These are phyloP conservation scores for Neocatenulostroma microsporum DNA, from an alignment of 2,329 filamentous ascomycete species.

Conservation along the genomic window DNA sequence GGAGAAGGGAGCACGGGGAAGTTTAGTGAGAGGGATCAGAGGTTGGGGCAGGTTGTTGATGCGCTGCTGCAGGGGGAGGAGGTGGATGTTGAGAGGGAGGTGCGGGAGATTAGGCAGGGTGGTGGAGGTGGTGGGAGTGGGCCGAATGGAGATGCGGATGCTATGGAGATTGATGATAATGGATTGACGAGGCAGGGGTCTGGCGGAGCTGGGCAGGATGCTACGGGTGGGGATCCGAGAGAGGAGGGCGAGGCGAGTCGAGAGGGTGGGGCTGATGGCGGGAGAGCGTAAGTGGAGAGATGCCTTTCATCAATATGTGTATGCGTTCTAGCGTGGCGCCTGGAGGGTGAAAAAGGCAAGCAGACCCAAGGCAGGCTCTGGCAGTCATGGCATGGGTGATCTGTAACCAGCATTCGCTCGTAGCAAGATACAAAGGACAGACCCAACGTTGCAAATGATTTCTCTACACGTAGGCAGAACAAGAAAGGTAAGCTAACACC, in stretches of 20 bases:
- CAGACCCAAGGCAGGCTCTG: no score
- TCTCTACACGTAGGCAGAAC: no score
- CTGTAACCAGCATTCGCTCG: no score
- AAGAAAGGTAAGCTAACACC: constrained; percentile 20
- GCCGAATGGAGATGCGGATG: constrained; percentile 37
- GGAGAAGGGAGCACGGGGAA: constrained; percentile 47
- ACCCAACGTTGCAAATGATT: no score
- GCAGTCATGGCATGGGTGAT: no score
- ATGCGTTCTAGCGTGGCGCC: constrained; percentile 10
- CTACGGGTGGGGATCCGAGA: constrained; percentile 83
- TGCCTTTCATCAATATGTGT: constrained; percentile 1
- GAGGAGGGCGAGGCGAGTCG: constrained; percentile 81
- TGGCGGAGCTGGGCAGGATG: constrained; percentile 76
- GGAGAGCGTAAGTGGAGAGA: constrained; percentile 92
- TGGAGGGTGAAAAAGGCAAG: no score
- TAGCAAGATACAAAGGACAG: no score
- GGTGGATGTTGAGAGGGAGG: constrained; percentile 66
- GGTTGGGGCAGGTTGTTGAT: constrained; percentile 83
- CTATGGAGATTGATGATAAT: constrained; percentile 58
- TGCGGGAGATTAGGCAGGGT: constrained; percentile 42
- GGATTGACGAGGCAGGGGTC: constrained; percentile 56
- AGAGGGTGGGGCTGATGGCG: constrained; percentile 92
- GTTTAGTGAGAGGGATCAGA: constrained; percentile 79
- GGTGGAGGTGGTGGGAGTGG: constrained; percentile 33
- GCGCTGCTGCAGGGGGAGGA: constrained; percentile 80